These are phyloP conservation scores for Acacia crassicarpa DNA, from an alignment of 306 rosid species.

Conservation along the genomic window DNA sequence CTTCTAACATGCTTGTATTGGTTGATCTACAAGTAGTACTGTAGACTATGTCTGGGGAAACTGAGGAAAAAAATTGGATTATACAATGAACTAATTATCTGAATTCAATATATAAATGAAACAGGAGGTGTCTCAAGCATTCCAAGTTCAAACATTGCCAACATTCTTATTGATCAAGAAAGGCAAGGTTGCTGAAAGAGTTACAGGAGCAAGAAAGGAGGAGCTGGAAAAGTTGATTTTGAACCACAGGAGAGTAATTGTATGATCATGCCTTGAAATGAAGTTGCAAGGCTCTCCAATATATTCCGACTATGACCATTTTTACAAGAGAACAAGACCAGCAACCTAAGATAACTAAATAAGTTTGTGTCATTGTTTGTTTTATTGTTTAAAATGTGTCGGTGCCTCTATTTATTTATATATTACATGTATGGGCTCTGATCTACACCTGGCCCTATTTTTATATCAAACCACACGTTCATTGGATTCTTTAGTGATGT, in stretches of 20 bases:
- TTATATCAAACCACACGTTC: conserved; percentile 2
- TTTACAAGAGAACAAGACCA: neutral
- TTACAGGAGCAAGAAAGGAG: conserved; percentile 69
- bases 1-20: neutral
- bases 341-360: conserved; percentile 21
- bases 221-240: conserved; percentile 63
- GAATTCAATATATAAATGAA: conserved; percentile 13
- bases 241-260: conserved; percentile 46
- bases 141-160: conserved; percentile 74
- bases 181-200: conserved; percentile 61
- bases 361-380: conserved; percentile 31
- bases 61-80: neutral
- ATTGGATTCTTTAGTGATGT: conserved; percentile 37
- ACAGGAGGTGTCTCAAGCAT: conserved; percentile 63
- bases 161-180: conserved; percentile 70
- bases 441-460: conserved; percentile 7
- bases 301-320: neutral
- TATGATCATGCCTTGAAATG: neutral
- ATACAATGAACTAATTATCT: neutral
- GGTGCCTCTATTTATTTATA: conserved; percentile 31
- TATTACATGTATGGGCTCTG: conserved; percentile 2
- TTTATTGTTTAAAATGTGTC: conserved; percentile 6
- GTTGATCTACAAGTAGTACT: neutral
- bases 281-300: conserved; percentile 3
- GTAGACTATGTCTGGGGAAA: neutral